Evolutionary conservation across 352 stramenopile species (phyloP).

Genomic region (Phytophthora pini): DNA sequence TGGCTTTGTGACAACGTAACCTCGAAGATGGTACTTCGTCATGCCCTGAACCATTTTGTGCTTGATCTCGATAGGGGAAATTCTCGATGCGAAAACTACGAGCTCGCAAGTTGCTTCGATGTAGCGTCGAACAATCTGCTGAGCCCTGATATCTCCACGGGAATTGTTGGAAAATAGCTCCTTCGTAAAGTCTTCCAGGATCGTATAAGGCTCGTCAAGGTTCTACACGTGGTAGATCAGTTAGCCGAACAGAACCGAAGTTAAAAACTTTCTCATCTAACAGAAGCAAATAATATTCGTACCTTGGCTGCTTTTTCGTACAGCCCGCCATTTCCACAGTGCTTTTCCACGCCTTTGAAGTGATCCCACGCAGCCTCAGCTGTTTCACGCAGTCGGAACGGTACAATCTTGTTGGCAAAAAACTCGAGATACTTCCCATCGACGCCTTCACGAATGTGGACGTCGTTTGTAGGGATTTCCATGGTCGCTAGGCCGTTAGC

Average conservation of each 20-base stretch:
- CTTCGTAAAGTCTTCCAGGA: constrained; percentile 49
- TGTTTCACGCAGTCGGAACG: constrained; percentile 16
- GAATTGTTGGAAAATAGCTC: constrained; percentile 45
- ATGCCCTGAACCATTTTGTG: constrained; percentile 11
- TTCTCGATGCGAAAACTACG: constrained; percentile 9
- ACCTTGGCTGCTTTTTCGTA: constrained; percentile 30
- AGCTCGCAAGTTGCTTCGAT: constrained; percentile 34
- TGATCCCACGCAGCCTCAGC: constrained; percentile 26
- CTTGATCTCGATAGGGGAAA: constrained; percentile 4
- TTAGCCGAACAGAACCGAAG: too few relatives aligned
- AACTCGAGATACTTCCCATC: constrained; percentile 32
- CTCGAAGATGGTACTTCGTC: constrained; percentile 7
- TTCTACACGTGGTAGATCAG: constrained; percentile 2
- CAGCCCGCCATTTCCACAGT: constrained; percentile 20
- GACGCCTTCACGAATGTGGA: constrained; percentile 24
- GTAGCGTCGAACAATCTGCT: constrained; percentile 50
- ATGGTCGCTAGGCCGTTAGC: constrained; percentile 17
- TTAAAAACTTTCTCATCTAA: not conserved
- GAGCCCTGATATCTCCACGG: constrained; percentile 38
- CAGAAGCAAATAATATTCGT: not conserved
- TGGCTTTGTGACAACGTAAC: constrained; percentile 43
- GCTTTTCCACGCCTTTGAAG: constrained; percentile 26
- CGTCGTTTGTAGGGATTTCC: constrained; percentile 7
- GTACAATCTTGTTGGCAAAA: constrained; percentile 30
- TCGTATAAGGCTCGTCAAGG: constrained; percentile 40